phyloP scores from a whole-genome alignment of 768 basidiomycete species.

The Tricholoma saponaceum region DNA sequence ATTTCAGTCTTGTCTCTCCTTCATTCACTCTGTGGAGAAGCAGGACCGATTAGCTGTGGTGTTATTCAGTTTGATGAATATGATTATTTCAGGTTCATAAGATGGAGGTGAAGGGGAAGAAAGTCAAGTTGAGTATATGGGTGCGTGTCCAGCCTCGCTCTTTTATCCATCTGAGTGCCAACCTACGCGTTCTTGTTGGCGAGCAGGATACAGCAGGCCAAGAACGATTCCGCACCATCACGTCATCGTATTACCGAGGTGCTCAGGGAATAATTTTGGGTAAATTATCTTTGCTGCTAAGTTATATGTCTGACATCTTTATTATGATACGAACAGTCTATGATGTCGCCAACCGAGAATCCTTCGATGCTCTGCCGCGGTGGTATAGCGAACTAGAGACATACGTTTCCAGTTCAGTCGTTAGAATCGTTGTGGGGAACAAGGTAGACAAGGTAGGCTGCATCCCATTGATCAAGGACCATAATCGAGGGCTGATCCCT shows the following conservation, averaged over 20 bases:
- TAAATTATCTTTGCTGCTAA: conserved; percentile 17
- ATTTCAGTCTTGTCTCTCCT: not conserved
- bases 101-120: conserved; percentile 80
- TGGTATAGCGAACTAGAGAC: conserved; percentile 95
- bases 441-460: conserved; percentile 82
- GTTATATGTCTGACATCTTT: not conserved
- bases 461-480: not conserved
- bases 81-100: conserved; percentile 65
- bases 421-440: conserved; percentile 93
- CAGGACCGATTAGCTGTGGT: not conserved
- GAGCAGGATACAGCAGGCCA: conserved; percentile 93
- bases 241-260: conserved; percentile 91
- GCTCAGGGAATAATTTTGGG: conserved; percentile 82
- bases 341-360: conserved; percentile 89
- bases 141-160: conserved; percentile 42
- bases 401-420: conserved; percentile 80
- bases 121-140: conserved; percentile 95
- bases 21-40: not conserved
- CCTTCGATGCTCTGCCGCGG: conserved; percentile 89
- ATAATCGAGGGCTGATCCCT: not conserved
- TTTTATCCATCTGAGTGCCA: not conserved
- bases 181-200: not conserved
- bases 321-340: conserved; percentile 58
- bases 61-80: not conserved
- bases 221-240: conserved; percentile 94